Conservation (phyloP, 192 early-diverging fungal species). For the Coemansia sp. region DNA sequence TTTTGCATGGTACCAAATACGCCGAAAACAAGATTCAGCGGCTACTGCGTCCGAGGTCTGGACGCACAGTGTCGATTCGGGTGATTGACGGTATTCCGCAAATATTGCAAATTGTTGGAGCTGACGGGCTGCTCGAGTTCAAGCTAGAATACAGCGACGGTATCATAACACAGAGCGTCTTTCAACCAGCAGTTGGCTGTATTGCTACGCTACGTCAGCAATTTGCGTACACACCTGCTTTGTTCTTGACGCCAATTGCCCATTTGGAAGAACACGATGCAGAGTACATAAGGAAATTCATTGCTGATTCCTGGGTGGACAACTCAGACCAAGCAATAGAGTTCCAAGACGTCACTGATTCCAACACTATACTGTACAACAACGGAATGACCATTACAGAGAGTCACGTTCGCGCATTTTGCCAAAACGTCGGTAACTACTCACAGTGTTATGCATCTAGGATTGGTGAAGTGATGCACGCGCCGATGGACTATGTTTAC, state of each 20-base stretch:
- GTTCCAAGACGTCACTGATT: conserved; percentile 5
- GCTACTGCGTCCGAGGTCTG: conserved; percentile 58
- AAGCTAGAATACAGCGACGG: conserved; percentile 77
- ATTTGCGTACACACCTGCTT: conserved; percentile 12
- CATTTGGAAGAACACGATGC: neutral
- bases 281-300: conserved; percentile 1
- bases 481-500: conserved; percentile 3
- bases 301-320: conserved; percentile 9
- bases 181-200: conserved; percentile 39
- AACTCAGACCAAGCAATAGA: conserved; percentile 4
- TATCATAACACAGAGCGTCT: conserved; percentile 40
- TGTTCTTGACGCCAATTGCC: conserved; percentile 13
- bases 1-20: conserved; percentile 67
- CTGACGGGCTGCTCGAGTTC: conserved; percentile 67
- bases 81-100: neutral
- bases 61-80: conserved; percentile 28
- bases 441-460: no score
- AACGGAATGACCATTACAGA: conserved; percentile 9
- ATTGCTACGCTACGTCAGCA: conserved; percentile 25
- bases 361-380: neutral
- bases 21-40: conserved; percentile 58
- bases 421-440: conserved; percentile 20
- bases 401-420: conserved; percentile 1
- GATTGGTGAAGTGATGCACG: no score
- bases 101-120: neutral